phyloP scores from a whole-genome alignment of 306 rosid species.

The Mucuna pruriens region DNA sequence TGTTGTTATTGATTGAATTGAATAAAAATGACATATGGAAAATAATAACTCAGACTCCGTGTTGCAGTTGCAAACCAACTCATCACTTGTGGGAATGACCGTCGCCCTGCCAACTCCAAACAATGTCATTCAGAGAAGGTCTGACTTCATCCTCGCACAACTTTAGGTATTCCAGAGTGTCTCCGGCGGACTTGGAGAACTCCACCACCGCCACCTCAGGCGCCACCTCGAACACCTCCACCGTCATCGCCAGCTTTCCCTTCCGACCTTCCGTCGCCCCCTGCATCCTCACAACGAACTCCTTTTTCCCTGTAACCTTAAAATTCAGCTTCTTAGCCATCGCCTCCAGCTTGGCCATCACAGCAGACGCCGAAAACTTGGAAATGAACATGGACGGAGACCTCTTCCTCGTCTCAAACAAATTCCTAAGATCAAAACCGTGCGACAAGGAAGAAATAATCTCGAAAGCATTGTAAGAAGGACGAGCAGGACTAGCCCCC shows the following conservation, averaged over 20 bases:
- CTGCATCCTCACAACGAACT: constrained; percentile 61
- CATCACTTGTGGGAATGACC: not conserved
- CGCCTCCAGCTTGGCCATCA: constrained; percentile 58
- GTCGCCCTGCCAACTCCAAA: constrained; percentile 93
- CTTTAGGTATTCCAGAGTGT: constrained; percentile 66
- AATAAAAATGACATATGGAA: no score
- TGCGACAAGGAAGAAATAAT: constrained; percentile 70
- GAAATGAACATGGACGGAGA: constrained; percentile 66
- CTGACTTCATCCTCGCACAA: constrained; percentile 74
- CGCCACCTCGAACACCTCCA: constrained; percentile 78
- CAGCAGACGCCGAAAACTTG: constrained; percentile 56
- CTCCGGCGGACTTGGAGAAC: constrained; percentile 67
- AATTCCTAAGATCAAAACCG: constrained; percentile 72
- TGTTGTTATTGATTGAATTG: no score
- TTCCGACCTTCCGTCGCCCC: constrained; percentile 69
- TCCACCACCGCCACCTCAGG: constrained; percentile 78
- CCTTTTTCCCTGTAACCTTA: constrained; percentile 51
- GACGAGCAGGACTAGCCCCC: constrained; percentile 42
- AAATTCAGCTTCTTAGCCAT: constrained; percentile 59
- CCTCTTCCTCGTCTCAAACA: constrained; percentile 77
- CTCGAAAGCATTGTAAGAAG: constrained; percentile 86
- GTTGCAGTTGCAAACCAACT: no score
- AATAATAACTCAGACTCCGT: no score
- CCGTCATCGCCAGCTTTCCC: constrained; percentile 69
- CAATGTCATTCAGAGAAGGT: constrained; percentile 81